These are phyloP conservation scores for Parasarocladium wereldwijsianum DNA, from an alignment of 2,329 filamentous ascomycete genomes.

Conservation along the genomic window DNA sequence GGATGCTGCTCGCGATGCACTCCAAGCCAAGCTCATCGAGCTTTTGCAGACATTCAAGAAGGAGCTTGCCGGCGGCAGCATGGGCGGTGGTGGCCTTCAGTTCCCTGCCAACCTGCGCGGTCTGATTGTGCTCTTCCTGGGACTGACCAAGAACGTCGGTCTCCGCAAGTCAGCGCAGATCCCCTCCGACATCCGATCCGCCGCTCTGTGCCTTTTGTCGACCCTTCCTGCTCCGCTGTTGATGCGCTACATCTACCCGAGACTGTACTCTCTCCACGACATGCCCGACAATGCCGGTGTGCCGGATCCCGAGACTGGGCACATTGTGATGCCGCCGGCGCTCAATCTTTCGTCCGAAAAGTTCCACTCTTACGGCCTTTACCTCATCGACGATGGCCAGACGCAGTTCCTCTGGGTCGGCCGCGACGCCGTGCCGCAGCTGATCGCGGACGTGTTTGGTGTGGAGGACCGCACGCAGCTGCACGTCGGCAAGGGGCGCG, in stretches of 20 bases:
- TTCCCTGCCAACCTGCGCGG: slow-evolving; percentile 87
- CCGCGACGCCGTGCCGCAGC: slow-evolving; percentile 77
- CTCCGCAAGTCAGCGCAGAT: slow-evolving; percentile 88
- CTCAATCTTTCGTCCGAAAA: slow-evolving; percentile 79
- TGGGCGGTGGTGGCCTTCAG: slow-evolving; percentile 74
- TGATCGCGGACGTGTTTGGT: slow-evolving; percentile 83
- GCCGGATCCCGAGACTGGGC: slow-evolving; percentile 71
- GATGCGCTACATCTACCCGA: slow-evolving; percentile 84
- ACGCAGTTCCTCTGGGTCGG: slow-evolving; percentile 97
- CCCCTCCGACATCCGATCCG: slow-evolving; percentile 82
- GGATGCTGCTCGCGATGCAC: slow-evolving; percentile 77
- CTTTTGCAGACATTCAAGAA: slow-evolving; percentile 92
- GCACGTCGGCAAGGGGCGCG: slow-evolving; percentile 75
- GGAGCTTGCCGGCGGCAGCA: slow-evolving; percentile 88
- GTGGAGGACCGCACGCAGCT: slow-evolving; percentile 69
- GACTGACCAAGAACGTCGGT: slow-evolving; percentile 90
- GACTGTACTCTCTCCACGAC: slow-evolving; percentile 78
- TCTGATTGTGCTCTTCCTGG: slow-evolving; percentile 80
- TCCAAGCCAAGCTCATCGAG: slow-evolving; percentile 85
- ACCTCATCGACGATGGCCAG: slow-evolving; percentile 93
- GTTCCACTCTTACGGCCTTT: slow-evolving; percentile 78
- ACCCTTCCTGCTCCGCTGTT: slow-evolving; percentile 80
- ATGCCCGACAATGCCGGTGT: slow-evolving; percentile 91
- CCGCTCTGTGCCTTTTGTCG: slow-evolving; percentile 84
- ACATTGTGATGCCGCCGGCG: slow-evolving; percentile 74